A percentile compares a stretch with the other conserved stretches of the same genome.
Conservation (phyloP, 1,139 yeast genomes). For the Yueomyces sp. region DNA sequence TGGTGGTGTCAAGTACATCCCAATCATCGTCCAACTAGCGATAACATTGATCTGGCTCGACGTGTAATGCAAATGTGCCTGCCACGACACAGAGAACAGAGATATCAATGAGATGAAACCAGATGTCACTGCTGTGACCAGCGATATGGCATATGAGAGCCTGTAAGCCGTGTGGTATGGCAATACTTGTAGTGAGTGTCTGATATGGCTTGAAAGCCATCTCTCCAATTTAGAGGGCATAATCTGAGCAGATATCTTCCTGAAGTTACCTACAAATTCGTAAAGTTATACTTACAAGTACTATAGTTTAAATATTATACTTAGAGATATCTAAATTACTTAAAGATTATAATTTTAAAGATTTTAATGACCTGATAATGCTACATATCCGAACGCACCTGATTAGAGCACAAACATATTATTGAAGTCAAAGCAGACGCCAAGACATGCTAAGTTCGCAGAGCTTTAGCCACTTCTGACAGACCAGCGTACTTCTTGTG, state of each 20-base stretch:
- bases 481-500: slow-evolving; percentile 20
- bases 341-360: no score
- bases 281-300: no score
- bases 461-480: slow-evolving; percentile 16
- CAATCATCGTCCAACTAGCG: slow-evolving; percentile 64
- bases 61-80: slow-evolving; percentile 41
- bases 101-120: slow-evolving; percentile 79
- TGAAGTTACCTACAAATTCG: slow-evolving; percentile 1
- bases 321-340: no score
- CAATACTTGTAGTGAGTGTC: slow-evolving; percentile 19
- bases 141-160: slow-evolving; percentile 28
- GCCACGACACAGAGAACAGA: slow-evolving; percentile 62
- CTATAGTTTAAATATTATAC: no score
- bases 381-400: no score
- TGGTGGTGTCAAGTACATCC: slow-evolving; percentile 80
- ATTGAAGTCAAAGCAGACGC: no score
- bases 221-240: not conserved
- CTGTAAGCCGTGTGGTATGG: slow-evolving; percentile 22
- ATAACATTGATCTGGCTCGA: slow-evolving; percentile 68
- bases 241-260: not conserved
- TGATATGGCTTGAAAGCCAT: slow-evolving; percentile 27
- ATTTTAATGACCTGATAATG: no score
- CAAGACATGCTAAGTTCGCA: slow-evolving; percentile 3
- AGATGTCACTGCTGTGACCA: slow-evolving; percentile 53
- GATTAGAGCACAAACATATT: no score